A percentile compares a stretch with the other conserved stretches of the same genome.
These are phyloP conservation scores for Aurantiochytrium sp. DNA, from an alignment of 108 stramenopile species.

Conservation along the genomic window DNA sequence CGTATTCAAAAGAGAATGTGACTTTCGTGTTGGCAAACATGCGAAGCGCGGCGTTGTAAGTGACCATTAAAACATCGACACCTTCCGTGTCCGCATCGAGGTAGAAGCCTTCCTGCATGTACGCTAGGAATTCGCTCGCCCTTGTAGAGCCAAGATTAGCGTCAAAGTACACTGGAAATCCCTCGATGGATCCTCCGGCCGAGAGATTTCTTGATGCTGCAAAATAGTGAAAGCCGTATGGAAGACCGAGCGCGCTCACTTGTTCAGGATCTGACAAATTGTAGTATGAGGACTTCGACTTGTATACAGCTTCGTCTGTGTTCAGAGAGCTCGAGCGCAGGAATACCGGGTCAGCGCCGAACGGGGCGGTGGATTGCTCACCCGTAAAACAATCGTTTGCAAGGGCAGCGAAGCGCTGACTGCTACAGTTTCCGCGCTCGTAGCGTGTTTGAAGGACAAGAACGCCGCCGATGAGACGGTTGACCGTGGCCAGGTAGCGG, in stretches of 20 bases:
- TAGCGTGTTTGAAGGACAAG: background rate
- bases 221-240: background rate
- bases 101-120: background rate
- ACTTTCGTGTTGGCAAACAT: background rate
- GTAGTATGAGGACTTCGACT: background rate
- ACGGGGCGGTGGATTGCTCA: background rate
- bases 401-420: background rate
- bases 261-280: background rate
- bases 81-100: background rate
- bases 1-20: background rate
- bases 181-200: background rate
- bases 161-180: conserved; percentile 4
- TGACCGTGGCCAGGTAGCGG: background rate
- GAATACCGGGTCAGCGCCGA: background rate
- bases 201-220: background rate
- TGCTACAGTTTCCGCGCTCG: background rate
- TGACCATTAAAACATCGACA: background rate
- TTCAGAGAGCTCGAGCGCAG: background rate
- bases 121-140: background rate
- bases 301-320: background rate
- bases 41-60: background rate
- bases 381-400: background rate
- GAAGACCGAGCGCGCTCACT: background rate
- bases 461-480: background rate
- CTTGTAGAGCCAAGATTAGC: background rate